Base-by-base conservation (phyloP, 1,139 yeast genomes). In the Kodamaea ohmeri region DNA sequence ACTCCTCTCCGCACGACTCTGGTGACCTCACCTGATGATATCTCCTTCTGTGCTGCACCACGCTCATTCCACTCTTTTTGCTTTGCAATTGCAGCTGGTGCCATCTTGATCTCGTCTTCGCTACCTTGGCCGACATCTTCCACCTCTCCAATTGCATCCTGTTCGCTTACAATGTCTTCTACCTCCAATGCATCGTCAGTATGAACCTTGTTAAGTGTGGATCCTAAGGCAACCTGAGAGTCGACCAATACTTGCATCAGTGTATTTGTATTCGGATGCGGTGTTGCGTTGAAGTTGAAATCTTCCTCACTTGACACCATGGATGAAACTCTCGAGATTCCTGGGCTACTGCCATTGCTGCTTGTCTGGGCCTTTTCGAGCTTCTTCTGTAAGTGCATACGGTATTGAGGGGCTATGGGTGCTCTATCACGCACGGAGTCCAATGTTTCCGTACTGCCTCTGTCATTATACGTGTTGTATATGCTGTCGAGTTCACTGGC, bases 1-100 rank as follows among this genome's bases (percentile, higher is more conserved):
- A 90, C 96, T 15, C 83, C 73, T 52, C 87, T 71, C 52, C 77
- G 77, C 21, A 71, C 62, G 6, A 68, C 49, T 35, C 55, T 52
- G 18, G 40, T 36, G 24, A 37, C 28, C 4, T 47, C 53, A 13
- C 55, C 56, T 5, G 36, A 38, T 8, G 35, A 28, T 0, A 63
- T 43, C n/a, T 46, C 49, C 32, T 53, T 52, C 12, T 58, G 54
- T 1, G 76, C 75, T n/a, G 72, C 68, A 2, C 75, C 73, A 33
- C 51, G 53, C 19, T 60, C 59, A 21, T 46, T 49, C 74, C 73
- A 68, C n/a, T 56, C 55, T 3, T 51, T 50, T 11, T 49, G 47
- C 6, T 39, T 42, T 9, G 37, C 40, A 18, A 36, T 35, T 7
- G 40, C 38, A 18, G 40, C 28, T 5, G 32, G 25, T 1, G 41